phyloP scores from a whole-genome alignment of 2,329 filamentous ascomycete genomes.

The Akanthomyces uredinophilus region DNA sequence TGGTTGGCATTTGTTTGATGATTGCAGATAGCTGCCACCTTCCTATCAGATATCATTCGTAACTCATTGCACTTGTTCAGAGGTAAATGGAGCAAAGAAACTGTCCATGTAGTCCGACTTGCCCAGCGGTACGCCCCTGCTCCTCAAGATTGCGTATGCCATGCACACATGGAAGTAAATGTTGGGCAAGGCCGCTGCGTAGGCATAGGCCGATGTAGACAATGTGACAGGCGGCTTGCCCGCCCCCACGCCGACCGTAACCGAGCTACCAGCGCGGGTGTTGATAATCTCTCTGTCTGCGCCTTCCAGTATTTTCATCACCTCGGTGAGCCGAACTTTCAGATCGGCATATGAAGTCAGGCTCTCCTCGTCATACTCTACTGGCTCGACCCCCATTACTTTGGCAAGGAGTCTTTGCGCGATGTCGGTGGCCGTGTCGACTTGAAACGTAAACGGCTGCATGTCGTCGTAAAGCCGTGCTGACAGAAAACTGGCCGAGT shows the following conservation, averaged over 20 bases:
- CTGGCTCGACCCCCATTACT: background rate
- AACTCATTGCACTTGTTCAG: too few species aligned
- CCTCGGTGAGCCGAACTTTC: background rate
- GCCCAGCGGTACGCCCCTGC: slow-evolving; percentile 48
- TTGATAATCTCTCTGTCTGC: background rate
- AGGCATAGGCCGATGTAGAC: background rate
- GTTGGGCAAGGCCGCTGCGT: slow-evolving; percentile 32
- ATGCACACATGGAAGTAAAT: slow-evolving; percentile 53
- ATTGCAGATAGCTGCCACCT: too few species aligned
- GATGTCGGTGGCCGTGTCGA: background rate
- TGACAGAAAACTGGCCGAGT: background rate
- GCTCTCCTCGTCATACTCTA: background rate
- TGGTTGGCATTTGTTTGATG: too few species aligned
- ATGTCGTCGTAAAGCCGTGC: slow-evolving; percentile 23
- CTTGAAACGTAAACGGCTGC: slow-evolving; percentile 25
- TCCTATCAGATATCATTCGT: too few species aligned
- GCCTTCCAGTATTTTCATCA: background rate
- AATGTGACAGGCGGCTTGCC: background rate
- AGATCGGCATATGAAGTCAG: background rate
- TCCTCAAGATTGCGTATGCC: slow-evolving; percentile 49
- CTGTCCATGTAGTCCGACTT: slow-evolving; percentile 44
- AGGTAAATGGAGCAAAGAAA: slow-evolving; percentile 13
- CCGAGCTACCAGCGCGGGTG: too few species aligned
- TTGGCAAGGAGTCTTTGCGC: background rate
- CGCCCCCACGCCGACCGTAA: background rate